Conservation (phyloP, 768 basidiomycete genomes). For the Cyathus striatus region DNA sequence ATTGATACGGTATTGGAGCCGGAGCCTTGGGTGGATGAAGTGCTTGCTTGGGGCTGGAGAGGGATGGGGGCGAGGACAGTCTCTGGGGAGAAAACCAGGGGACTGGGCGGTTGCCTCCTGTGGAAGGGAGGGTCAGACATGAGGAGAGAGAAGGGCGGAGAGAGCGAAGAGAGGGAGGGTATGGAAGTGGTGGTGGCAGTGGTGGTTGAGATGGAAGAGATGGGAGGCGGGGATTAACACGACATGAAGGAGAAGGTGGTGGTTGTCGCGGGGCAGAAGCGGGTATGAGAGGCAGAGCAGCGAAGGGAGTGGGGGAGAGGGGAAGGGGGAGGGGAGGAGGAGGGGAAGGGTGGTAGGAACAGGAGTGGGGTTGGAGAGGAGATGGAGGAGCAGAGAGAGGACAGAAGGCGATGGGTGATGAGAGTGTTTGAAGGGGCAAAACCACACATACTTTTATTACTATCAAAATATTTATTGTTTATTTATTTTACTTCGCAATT, state of each 20-base stretch:
- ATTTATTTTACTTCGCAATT: too few relatives aligned
- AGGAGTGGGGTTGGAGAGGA: background rate
- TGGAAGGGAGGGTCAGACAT: slow-evolving; percentile 50
- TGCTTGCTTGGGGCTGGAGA: slow-evolving; percentile 35
- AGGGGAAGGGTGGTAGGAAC: slow-evolving; percentile 2
- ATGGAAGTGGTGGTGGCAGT: slow-evolving; percentile 9
- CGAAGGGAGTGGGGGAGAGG: slow-evolving; percentile 15
- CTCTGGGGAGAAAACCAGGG: slow-evolving; percentile 75
- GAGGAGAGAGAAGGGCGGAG: slow-evolving; percentile 5
- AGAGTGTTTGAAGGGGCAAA: too few relatives aligned
- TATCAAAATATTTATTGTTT: too few relatives aligned
- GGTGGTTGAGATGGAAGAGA: slow-evolving; percentile 6
- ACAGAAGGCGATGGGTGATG: too few relatives aligned
- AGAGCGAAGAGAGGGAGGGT: slow-evolving; percentile 8
- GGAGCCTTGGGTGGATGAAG: slow-evolving; percentile 36
- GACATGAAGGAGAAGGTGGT: slow-evolving; percentile 20
- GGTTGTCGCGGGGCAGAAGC: slow-evolving; percentile 10
- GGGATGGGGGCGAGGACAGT: slow-evolving; percentile 49
- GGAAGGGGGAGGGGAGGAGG: slow-evolving; percentile 5
- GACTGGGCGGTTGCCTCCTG: slow-evolving; percentile 68
- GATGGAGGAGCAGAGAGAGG: too few relatives aligned
- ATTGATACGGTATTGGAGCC: slow-evolving; percentile 79
- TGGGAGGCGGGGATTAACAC: slow-evolving; percentile 16
- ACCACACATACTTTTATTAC: too few relatives aligned
- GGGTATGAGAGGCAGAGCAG: too few relatives aligned